A percentile compares a stretch with the other conserved stretches of the same genome.
Conservation (phyloP, 345 rosid genomes). For the Salix udensis region DNA sequence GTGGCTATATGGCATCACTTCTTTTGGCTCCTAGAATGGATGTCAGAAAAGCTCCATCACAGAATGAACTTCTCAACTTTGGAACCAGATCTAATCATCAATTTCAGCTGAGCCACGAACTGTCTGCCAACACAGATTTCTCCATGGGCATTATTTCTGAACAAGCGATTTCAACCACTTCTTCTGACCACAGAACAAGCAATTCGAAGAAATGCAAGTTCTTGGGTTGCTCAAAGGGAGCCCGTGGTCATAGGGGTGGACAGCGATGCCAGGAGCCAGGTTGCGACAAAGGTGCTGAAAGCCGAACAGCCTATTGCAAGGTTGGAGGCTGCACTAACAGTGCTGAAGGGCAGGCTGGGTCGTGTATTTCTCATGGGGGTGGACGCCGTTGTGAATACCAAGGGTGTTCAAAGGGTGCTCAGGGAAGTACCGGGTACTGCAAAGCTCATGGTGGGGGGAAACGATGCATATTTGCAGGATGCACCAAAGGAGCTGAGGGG, state of each 20-base stretch:
- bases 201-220: slow-evolving; percentile 69
- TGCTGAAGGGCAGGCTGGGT: slow-evolving; percentile 93
- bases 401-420: slow-evolving; percentile 79
- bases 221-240: slow-evolving; percentile 79
- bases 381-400: slow-evolving; percentile 74
- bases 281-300: slow-evolving; percentile 89
- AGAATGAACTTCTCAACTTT: slow-evolving; percentile 36
- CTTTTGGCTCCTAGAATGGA: slow-evolving; percentile 62
- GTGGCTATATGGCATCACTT: slow-evolving; percentile 86
- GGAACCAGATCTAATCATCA: slow-evolving; percentile 36
- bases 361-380: slow-evolving; percentile 97
- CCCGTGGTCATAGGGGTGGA: slow-evolving; percentile 95
- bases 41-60: slow-evolving; percentile 28
- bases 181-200: slow-evolving; percentile 45
- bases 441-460: slow-evolving; percentile 98
- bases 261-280: slow-evolving; percentile 85
- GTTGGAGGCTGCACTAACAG: slow-evolving; percentile 74
- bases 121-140: slow-evolving; percentile 50
- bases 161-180: slow-evolving; percentile 46
- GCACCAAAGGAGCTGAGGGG: slow-evolving; percentile 94
- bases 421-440: slow-evolving; percentile 89
- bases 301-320: slow-evolving; percentile 86
- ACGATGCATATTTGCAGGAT: slow-evolving; percentile 84
- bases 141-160: slow-evolving; percentile 52
- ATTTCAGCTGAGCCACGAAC: slow-evolving; percentile 45